Base-by-base conservation (phyloP, 495 filamentous ascomycete species). In the Aspergillus bridgeri region DNA sequence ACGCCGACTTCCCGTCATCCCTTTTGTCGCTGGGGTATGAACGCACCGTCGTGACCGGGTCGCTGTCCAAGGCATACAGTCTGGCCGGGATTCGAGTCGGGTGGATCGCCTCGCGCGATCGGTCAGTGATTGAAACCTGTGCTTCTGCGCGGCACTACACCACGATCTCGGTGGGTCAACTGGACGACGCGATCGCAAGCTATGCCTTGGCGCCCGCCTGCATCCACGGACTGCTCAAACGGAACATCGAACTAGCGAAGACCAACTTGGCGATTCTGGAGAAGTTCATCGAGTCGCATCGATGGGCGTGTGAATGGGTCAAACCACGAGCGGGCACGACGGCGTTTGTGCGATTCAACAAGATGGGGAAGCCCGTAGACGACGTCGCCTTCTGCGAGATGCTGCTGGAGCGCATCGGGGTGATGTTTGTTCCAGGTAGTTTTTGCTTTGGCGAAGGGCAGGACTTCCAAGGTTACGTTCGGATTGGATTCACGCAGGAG, bases 21-120 rank as follows among this genome's bases (percentile, higher is more conserved):
- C 71, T 87, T n/a, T 70, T 91, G 2, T 85, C 87, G 0, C 69
- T 95, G 9, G 84, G 84, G 4, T 95, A 94, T 69, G 68, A 81
- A 9, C 84, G 87, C 27, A 80, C 82, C 5, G 79, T 96, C 21
- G 82, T 81, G 23, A 95, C 90, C 0, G 88, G 91, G 23, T 94
- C 89, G 2, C 81, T 93, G 70, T 92, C 89, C 17, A 96, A 96
- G 71, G 87, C 90, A 5, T 96, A 90, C 73, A 86, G 91, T 29
- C 72, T 96, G 7, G 92, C 91, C 0, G 92, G 92, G 9, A 83
- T 96, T 48, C 83, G 92, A 0, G 72, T 91, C 4, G 91, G 92
- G 33, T 96, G 92, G 91, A 77, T 94, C 56, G 90, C 88, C 3
- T 86, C 86, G 23, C 81, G 87, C 2, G 79, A 85, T 69, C 60